Evolutionary conservation across 768 basidiomycete species (phyloP), one percentile per base, ranked within the genome.

Genomic region (Candolleomyces aberdarensis): DNA sequence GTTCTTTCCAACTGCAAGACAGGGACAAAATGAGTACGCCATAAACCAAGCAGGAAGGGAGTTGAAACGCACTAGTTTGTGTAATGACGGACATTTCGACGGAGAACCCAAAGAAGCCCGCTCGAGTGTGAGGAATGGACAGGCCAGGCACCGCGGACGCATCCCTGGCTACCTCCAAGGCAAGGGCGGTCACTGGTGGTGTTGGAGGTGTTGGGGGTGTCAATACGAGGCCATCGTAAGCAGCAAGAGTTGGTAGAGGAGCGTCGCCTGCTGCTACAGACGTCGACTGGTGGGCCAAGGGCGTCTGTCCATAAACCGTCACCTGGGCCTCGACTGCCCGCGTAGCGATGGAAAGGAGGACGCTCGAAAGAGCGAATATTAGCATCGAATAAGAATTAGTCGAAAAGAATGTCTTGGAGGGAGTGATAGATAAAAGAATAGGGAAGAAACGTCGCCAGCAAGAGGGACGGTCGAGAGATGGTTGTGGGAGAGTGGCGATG

Each of bases 51-150:
- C 20, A 22, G 20, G 13, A 39, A 19, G 29, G 9, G 15, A 44
- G 54, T 41, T 14, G 47, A 2, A 10, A 80, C 83, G 71, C 65
- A 85, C 84, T 73, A 50, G 85, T 74, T 72, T 83, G 81, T 61
- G 82, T 81, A 3, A 80, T 79, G 11, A 88, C 83, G 20, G 83
- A 85, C 75, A 87, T 78, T 70, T 89, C 87, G 39, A 88, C 75
- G 1, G 80, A 82, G 63, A 87, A 88, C 0, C 87, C 87, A 57
- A 32, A 69, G 60, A 80, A 80, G 1, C 69, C 47, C 2, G 60
- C 14, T 20, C 53, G 53, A 7, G 61, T 56, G 52, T 61, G 60
- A 15, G 53, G 53, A 20, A 61, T 61, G 5, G 60, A 61, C 40
- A 61, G 26, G 43, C 69, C 68, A 14, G 63, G 59, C 32, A 77